Percentiles rank a stretch among this genome's conserved stretches.
Evolutionary conservation across 2,329 filamentous ascomycete genomes (phyloP).

Genomic region (Paecilomyces variotii): DNA sequence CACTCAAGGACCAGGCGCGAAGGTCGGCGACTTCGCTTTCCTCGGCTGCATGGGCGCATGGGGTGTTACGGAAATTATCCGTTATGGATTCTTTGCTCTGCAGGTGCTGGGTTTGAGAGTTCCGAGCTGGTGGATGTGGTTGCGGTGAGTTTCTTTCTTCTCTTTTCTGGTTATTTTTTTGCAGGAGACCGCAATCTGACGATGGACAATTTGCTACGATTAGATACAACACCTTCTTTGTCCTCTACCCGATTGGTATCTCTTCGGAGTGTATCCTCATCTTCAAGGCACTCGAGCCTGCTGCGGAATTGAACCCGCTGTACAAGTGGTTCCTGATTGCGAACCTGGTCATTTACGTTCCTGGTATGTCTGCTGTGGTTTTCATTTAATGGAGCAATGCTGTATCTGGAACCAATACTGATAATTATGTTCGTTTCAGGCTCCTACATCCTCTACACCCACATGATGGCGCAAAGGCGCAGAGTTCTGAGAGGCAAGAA

Average conservation of each 20-base stretch:
- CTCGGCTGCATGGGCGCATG: constrained; percentile 63
- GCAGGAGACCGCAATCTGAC: constrained; percentile 10
- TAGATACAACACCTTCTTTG: constrained; percentile 78
- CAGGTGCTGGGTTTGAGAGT: constrained; percentile 48
- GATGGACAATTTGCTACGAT: background rate
- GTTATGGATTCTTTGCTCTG: constrained; percentile 85
- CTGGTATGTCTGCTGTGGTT: constrained; percentile 49
- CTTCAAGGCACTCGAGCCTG: constrained; percentile 55
- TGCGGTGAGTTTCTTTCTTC: constrained; percentile 46
- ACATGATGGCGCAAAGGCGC: constrained; percentile 87
- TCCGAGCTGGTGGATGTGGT: constrained; percentile 63
- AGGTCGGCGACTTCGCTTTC: constrained; percentile 34
- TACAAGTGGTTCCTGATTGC: constrained; percentile 55
- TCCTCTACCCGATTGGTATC: constrained; percentile 90
- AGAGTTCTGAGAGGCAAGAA: constrained; percentile 65
- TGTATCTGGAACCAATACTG: background rate
- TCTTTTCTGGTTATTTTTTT: background rate
- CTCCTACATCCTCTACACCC: constrained; percentile 77
- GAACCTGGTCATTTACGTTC: constrained; percentile 68
- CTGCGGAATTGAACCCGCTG: constrained; percentile 45
- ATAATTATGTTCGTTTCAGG: constrained; percentile 34
- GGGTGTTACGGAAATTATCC: constrained; percentile 84
- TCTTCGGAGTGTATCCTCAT: constrained; percentile 78
- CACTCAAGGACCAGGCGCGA: constrained; percentile 7
- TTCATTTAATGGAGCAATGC: background rate